These are phyloP conservation scores for Periconia digitata DNA, from an alignment of 2,329 filamentous ascomycete species.

Conservation along the genomic window DNA sequence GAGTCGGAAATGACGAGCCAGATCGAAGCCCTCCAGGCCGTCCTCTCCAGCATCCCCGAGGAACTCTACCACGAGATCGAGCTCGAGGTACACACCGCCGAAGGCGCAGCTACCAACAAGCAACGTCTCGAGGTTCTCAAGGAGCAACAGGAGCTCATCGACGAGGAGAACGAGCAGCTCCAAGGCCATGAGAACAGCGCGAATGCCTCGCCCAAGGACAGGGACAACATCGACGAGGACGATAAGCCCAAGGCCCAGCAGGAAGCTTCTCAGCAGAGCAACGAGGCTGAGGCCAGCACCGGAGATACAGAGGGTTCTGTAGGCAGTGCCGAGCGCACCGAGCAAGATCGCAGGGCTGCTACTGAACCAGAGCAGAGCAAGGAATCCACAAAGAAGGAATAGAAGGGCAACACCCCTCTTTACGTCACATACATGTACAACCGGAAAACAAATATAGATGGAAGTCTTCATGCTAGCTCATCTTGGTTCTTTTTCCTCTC, in stretches of 20 bases:
- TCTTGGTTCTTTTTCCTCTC: too few species aligned
- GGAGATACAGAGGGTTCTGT: constrained; percentile 21
- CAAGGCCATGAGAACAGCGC: constrained; percentile 73
- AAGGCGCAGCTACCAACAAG: constrained; percentile 97
- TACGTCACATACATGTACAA: too few species aligned
- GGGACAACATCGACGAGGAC: constrained; percentile 92
- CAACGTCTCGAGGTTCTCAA: constrained; percentile 96
- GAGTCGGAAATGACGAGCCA: constrained; percentile 82
- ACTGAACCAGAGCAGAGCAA: constrained; percentile 23
- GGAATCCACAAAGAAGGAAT: constrained; percentile 13
- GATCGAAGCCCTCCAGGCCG: constrained; percentile 88
- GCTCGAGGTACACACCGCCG: constrained; percentile 93
- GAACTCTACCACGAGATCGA: constrained; percentile 99
- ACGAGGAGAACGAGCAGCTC: constrained; percentile 94
- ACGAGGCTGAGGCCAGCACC: constrained; percentile 36
- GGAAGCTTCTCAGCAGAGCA: constrained; percentile 16
- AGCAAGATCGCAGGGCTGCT: constrained; percentile 34
- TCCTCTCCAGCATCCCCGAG: constrained; percentile 92
- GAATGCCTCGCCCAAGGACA: constrained; percentile 76
- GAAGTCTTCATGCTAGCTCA: too few species aligned
- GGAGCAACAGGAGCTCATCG: constrained; percentile 97
- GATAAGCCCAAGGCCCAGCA: constrained; percentile 61
- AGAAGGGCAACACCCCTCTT: neutral
- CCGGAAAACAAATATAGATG: neutral
- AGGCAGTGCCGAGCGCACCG: constrained; percentile 34